A percentile compares a stretch with the other conserved stretches of the same genome.
These are phyloP conservation scores for Oligophagozyma castellii DNA, from an alignment of 1,139 yeast genomes.

Conservation along the genomic window DNA sequence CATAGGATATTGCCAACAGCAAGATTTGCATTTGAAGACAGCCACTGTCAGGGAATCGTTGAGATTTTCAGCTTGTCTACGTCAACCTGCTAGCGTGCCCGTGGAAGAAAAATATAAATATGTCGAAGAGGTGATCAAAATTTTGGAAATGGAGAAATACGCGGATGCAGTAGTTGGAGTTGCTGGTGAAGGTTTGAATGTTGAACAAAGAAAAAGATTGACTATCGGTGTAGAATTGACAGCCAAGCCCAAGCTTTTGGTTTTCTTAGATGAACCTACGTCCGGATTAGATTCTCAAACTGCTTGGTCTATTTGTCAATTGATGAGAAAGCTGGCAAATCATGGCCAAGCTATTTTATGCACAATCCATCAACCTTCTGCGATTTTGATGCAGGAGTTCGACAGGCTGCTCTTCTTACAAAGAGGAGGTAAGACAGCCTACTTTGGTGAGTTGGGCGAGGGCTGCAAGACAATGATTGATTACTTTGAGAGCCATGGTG, in stretches of 20 bases:
- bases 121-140: conserved; percentile 37
- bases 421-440: conserved; percentile 63
- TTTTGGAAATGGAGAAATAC: conserved; percentile 38
- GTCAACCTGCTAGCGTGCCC: conserved; percentile 36
- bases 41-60: conserved; percentile 43
- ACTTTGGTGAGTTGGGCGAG: conserved; percentile 65
- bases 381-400: conserved; percentile 58
- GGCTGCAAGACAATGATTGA: conserved; percentile 43
- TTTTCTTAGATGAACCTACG: conserved; percentile 41
- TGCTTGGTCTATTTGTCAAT: conserved; percentile 38
- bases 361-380: conserved; percentile 58
- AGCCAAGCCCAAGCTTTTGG: conserved; percentile 35
- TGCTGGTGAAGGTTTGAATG: conserved; percentile 41
- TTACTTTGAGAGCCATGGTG: conserved; percentile 59
- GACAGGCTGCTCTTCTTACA: conserved; percentile 60
- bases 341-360: conserved; percentile 44
- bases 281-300: conserved; percentile 45
- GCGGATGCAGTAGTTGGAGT: conserved; percentile 47
- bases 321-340: conserved; percentile 32
- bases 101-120: conserved; percentile 35
- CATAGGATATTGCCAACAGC: conserved; percentile 51
- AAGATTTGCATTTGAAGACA: conserved; percentile 41
- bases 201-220: conserved; percentile 47
- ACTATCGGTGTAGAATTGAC: conserved; percentile 45
- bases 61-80: conserved; percentile 39